Conservation (phyloP, 2,329 filamentous ascomycete genomes). For the Alternaria triticimaculans region DNA sequence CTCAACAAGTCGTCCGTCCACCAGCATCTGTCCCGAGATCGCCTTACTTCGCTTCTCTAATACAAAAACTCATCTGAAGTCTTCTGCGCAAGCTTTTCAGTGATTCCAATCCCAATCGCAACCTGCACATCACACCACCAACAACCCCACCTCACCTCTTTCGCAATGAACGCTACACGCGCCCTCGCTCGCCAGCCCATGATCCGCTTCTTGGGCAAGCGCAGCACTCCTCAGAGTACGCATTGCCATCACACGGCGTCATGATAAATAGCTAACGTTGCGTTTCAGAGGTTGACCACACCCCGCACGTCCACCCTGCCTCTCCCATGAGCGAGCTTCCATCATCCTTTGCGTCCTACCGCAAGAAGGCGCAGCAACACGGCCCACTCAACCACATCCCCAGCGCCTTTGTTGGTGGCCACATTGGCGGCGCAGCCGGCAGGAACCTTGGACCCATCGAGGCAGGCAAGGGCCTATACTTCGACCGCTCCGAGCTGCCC, state of each 20-base stretch:
- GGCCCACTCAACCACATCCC: constrained; percentile 65
- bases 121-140: background rate
- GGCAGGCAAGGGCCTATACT: constrained; percentile 76
- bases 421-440: constrained; percentile 69
- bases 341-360: constrained; percentile 75
- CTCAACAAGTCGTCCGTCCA: background rate
- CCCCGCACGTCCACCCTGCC: constrained; percentile 74
- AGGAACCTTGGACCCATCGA: constrained; percentile 74
- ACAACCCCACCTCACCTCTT: constrained; percentile 14
- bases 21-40: background rate
- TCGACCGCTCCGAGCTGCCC: constrained; percentile 89
- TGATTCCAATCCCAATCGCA: background rate
- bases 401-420: constrained; percentile 38
- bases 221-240: constrained; percentile 53
- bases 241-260: constrained; percentile 2
- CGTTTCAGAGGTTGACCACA: constrained; percentile 72
- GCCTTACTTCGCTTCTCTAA: background rate
- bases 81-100: background rate
- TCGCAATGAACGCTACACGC: constrained; percentile 55
- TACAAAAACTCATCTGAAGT: background rate
- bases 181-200: constrained; percentile 57
- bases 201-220: constrained; percentile 61
- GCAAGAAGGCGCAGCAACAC: constrained; percentile 78
- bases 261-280: constrained; percentile 15
- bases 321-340: constrained; percentile 71